A percentile compares a stretch with the other conserved stretches of the same genome.
phyloP scores from a whole-genome alignment of 495 filamentous ascomycete species.

The Penicillium roqueforti region DNA sequence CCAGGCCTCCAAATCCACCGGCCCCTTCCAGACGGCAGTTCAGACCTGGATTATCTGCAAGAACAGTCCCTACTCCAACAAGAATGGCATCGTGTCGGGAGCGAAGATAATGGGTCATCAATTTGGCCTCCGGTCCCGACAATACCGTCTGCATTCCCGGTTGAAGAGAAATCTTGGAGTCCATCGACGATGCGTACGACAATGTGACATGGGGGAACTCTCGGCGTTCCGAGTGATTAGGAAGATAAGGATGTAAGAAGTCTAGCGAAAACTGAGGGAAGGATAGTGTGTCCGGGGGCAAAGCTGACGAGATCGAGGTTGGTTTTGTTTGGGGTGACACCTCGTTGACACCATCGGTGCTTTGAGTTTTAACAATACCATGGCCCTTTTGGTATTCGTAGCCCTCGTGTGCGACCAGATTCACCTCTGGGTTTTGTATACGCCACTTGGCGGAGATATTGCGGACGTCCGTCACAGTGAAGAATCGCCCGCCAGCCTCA shows the following conservation, averaged over 20 bases:
- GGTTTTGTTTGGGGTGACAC: slow-evolving; percentile 10
- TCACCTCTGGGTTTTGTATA: slow-evolving; percentile 46
- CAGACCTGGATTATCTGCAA: slow-evolving; percentile 78
- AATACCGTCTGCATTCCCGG: slow-evolving; percentile 73
- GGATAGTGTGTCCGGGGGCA: slow-evolving; percentile 43
- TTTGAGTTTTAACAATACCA: slow-evolving; percentile 41
- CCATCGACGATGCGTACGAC: slow-evolving; percentile 87
- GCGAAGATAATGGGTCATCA: slow-evolving; percentile 88
- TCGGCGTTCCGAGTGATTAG: slow-evolving; percentile 28
- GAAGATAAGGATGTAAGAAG: slow-evolving; percentile 48
- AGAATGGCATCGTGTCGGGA: slow-evolving; percentile 78
- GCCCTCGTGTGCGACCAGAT: slow-evolving; percentile 46
- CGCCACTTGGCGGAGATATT: slow-evolving; percentile 52
- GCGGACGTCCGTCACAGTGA: slow-evolving; percentile 49
- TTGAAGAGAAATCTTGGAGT: slow-evolving; percentile 68
- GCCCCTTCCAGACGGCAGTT: slow-evolving; percentile 68
- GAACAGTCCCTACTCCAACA: slow-evolving; percentile 76
- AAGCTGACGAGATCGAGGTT: slow-evolving; percentile 19
- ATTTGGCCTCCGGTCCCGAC: slow-evolving; percentile 75
- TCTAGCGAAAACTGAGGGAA: slow-evolving; percentile 44
- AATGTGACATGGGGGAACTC: slow-evolving; percentile 60
- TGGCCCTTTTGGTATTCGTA: slow-evolving; percentile 51
- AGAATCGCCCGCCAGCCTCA: slow-evolving; percentile 48
- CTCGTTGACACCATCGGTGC: slow-evolving; percentile 14
- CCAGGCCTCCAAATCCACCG: slow-evolving; percentile 49